Base-by-base conservation (phyloP, 192 early-diverging fungal genomes). In the Coemansia sp. region DNA sequence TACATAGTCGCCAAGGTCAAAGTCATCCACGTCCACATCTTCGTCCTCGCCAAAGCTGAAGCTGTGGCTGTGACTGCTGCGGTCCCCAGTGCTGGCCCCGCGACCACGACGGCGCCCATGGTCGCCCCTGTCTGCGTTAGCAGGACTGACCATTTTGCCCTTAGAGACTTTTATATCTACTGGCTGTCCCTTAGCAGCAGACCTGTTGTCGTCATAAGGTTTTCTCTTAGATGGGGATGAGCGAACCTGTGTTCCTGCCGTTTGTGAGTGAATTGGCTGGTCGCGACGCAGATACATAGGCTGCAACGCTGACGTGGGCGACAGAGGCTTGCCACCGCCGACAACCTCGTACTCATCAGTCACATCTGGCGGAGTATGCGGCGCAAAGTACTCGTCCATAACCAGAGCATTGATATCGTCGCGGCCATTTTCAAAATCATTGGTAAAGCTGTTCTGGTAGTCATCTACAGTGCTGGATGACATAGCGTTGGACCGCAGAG, bases 291-390 rank as follows among this genome's bases (percentile, higher is more conserved):
- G 68, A 33, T 81, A 81, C 36, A 64, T 58, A 32, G 79, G 79
- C 5, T 81, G 78, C 50, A 55, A 50, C 0, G 73, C 66, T 42
- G 69, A 75, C 22, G 78, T 72, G 11, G 78, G 78, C 31, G 78
- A 81, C 42, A 75, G 45, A 5, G 63, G 60, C 28, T 69, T 56
- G n/a, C 67, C 70, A 16, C 78, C 78, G 49, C 60, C 60, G 49
- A 81, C 61, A 20, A 82, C 80, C 25, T 82, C 80, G 11, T 77
- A 82, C 33, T 82, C 80, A 0, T 76, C 75, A 17, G 68, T 56
- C 6, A 67, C 64, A 38, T 82, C 80, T 0, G 66, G 66, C 31
- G 61, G 67, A 42, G 63, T 65, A 6, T 77, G 65, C n/a, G 72
- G 57, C 33, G 71, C 68, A 72, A 82, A 77, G 36, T 82, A 82